Percentiles rank a stretch among this genome's conserved stretches.
Conservation (phyloP, 805 yeast species). For the Saccharomycopsis sp. region DNA sequence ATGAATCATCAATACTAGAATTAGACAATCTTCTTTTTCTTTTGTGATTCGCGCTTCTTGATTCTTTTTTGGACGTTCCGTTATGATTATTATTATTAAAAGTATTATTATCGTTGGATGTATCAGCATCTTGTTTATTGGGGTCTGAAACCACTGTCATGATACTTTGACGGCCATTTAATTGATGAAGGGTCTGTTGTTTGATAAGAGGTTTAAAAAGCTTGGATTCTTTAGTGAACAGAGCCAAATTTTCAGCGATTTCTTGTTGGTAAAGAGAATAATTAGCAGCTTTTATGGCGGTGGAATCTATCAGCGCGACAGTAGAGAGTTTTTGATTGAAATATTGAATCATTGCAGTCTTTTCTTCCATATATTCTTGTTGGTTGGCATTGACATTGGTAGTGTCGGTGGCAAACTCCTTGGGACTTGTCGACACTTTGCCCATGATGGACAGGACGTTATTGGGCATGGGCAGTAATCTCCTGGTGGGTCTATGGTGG, state of each 20-base stretch:
- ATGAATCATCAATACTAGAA: not conserved
- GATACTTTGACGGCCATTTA: constrained; percentile 3
- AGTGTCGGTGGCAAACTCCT: too few relatives aligned
- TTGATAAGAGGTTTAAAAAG: constrained; percentile 3
- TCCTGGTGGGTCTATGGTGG: too few relatives aligned
- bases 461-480: too few relatives aligned
- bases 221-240: not conserved
- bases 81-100: not conserved
- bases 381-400: too few relatives aligned
- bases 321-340: not conserved
- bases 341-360: too few relatives aligned
- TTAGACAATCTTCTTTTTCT: not conserved
- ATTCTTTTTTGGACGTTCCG: not conserved
- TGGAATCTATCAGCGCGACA: constrained; percentile 2
- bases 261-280: not conserved
- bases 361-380: too few relatives aligned
- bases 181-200: constrained; percentile 4
- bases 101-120: not conserved
- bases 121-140: not conserved
- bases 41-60: not conserved
- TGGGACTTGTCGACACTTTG: too few relatives aligned
- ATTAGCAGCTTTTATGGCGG: constrained; percentile 4
- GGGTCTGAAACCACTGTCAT: not conserved
- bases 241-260: not conserved
- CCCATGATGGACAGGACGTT: too few relatives aligned